Evolutionary conservation across 2,329 filamentous ascomycete genomes (phyloP).

Genomic region (Exophiala calicioides): DNA sequence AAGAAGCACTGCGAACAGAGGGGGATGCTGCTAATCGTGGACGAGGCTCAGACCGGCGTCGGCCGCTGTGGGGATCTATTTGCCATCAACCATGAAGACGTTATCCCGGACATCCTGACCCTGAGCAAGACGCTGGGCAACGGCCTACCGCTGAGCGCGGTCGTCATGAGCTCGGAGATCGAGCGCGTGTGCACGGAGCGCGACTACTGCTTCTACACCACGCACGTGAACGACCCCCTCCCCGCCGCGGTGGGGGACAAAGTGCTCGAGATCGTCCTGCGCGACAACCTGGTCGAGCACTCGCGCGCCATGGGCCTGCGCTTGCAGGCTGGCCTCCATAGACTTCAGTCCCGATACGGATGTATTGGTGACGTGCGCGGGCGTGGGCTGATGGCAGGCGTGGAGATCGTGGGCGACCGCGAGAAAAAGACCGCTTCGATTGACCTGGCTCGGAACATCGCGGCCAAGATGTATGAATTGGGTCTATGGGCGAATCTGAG

Average conservation of each 20-base stretch:
- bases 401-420: conserved; percentile 59
- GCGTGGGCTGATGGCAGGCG: conserved; percentile 58
- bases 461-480: conserved; percentile 50
- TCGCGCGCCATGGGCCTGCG: conserved; percentile 48
- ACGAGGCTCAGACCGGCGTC: conserved; percentile 62
- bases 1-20: conserved; percentile 56
- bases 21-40: conserved; percentile 60
- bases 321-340: conserved; percentile 51
- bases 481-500: conserved; percentile 61
- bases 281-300: conserved; percentile 54
- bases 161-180: conserved; percentile 58
- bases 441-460: conserved; percentile 52
- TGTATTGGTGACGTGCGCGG: conserved; percentile 65
- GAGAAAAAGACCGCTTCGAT: conserved; percentile 50
- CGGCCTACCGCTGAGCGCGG: conserved; percentile 60
- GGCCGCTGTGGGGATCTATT: conserved; percentile 61
- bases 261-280: conserved; percentile 61
- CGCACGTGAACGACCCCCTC: conserved; percentile 64
- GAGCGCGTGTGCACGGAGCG: conserved; percentile 50
- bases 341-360: conserved; percentile 53
- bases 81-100: conserved; percentile 57
- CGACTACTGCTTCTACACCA: conserved; percentile 61
- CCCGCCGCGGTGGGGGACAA: conserved; percentile 62
- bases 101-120: conserved; percentile 61
- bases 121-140: conserved; percentile 64